phyloP scores from a whole-genome alignment of 1,139 yeast genomes.

The Petasospora rhodanensis region DNA sequence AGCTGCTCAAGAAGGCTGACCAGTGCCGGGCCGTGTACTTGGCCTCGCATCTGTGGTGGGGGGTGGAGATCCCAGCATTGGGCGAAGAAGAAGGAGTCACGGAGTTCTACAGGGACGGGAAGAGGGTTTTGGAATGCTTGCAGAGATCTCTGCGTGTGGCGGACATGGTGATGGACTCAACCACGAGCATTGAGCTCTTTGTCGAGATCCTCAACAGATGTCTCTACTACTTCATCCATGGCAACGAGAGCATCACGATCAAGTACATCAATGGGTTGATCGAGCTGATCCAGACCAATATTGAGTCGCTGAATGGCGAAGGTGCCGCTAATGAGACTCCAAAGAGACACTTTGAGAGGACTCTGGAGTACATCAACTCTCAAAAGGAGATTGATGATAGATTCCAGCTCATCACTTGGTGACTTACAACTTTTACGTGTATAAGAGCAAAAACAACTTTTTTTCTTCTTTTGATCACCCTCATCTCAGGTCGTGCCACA shows the following conservation, averaged over 20 bases:
- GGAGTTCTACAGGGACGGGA: conserved; percentile 47
- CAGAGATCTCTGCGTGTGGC: conserved; percentile 83
- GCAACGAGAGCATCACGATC: conserved; percentile 64
- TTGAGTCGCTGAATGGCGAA: conserved; percentile 44
- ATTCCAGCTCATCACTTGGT: conserved; percentile 46
- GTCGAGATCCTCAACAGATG: conserved; percentile 87
- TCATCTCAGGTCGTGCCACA: too few relatives aligned
- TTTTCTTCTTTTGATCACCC: too few relatives aligned
- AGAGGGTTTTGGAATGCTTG: conserved; percentile 61
- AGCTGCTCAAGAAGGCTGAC: conserved; percentile 84
- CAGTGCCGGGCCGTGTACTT: conserved; percentile 88
- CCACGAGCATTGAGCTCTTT: conserved; percentile 73
- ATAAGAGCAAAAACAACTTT: too few relatives aligned
- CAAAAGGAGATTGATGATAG: conserved; percentile 65
- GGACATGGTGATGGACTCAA: conserved; percentile 87
- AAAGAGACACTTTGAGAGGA: conserved; percentile 57
- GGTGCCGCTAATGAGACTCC: conserved; percentile 33
- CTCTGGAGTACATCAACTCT: conserved; percentile 58
- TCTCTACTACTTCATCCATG: conserved; percentile 79
- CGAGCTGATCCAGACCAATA: conserved; percentile 74
- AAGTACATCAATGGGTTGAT: conserved; percentile 82
- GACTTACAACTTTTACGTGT: too few relatives aligned
- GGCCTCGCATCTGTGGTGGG: conserved; percentile 95
- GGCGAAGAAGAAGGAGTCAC: conserved; percentile 44
- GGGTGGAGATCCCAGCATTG: conserved; percentile 52